These are phyloP conservation scores for Amborella trichopoda DNA, from an alignment of 164 flowering plant species.

Conservation along the genomic window DNA sequence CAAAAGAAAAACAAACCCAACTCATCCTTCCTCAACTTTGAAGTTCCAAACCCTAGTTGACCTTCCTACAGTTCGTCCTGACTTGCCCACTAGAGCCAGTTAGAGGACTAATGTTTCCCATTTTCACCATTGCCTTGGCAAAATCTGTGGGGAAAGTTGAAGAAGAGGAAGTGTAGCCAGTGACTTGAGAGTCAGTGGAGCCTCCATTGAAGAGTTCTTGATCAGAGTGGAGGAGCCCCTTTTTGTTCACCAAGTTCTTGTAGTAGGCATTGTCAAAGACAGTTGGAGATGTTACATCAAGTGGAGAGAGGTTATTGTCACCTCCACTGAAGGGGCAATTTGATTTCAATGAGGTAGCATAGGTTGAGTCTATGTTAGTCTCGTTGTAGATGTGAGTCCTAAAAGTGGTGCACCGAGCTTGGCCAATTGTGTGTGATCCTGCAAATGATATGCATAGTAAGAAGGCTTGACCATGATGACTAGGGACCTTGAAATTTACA, in stretches of 20 bases:
- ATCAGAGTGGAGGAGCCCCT: conserved; percentile 10
- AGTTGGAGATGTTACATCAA: conserved; percentile 3
- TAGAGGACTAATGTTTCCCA: conserved; percentile 10
- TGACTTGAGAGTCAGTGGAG: conserved; percentile 3
- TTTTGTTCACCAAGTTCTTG: conserved; percentile 3
- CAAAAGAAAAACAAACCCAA: no score
- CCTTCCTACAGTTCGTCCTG: conserved; percentile 8
- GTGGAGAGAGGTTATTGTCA: conserved; percentile 7
- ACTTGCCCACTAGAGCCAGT: conserved; percentile 7
- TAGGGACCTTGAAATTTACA: no score
- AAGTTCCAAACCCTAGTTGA: no score
- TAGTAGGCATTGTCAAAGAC: conserved; percentile 6
- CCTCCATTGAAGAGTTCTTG: conserved; percentile 7
- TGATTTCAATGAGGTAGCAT: neutral
- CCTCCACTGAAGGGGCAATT: conserved; percentile 2
- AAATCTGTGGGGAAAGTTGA: conserved; percentile 5
- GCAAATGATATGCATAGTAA: no score
- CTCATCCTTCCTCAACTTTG: no score
- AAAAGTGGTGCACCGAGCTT: conserved; percentile 2
- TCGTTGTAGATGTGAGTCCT: conserved; percentile 8
- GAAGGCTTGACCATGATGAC: no score
- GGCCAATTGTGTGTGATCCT: conserved; percentile 8
- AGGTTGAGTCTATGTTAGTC: conserved; percentile 3
- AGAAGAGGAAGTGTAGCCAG: neutral
- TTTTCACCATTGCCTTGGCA: conserved; percentile 7